Conservation (phyloP, 1,284 basidiomycete genomes). For the Fomes fomentarius region DNA sequence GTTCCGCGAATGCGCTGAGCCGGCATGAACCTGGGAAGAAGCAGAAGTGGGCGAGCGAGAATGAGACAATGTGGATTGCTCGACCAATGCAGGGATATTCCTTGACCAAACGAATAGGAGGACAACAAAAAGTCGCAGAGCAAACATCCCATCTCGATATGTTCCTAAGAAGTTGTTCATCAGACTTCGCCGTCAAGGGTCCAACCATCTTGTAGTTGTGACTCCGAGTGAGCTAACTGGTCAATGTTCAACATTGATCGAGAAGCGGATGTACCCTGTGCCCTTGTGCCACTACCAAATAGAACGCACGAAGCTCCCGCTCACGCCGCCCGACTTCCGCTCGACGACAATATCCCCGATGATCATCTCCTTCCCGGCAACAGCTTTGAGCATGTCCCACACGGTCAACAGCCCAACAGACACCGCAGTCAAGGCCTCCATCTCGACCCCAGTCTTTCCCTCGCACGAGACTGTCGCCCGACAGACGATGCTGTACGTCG, state of each 20-base stretch:
- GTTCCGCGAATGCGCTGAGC: no score
- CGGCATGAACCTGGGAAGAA: no score
- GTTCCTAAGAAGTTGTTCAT: background rate
- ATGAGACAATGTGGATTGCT: no score
- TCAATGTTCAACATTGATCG: background rate
- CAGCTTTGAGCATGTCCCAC: conserved; percentile 93
- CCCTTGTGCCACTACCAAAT: conserved; percentile 2
- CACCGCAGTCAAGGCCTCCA: conserved; percentile 90
- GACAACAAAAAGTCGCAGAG: no score
- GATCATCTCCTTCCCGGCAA: conserved; percentile 83
- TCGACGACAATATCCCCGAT: conserved; percentile 71
- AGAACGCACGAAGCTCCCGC: conserved; percentile 59
- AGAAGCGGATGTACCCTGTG: conserved; percentile 1
- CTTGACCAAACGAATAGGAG: no score
- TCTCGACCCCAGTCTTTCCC: conserved; percentile 88
- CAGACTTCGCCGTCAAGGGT: background rate
- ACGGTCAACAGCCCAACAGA: conserved; percentile 81
- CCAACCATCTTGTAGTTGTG: background rate
- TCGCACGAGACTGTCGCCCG: conserved; percentile 71
- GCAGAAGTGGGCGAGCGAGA: no score
- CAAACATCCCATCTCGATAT: no score
- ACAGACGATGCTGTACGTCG: conserved; percentile 61
- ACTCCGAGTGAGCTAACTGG: background rate
- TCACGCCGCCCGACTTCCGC: conserved; percentile 75
- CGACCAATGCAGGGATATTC: no score